Conservation (phyloP, 169 alveolate species). For the Plasmodium cynomolgi region DNA sequence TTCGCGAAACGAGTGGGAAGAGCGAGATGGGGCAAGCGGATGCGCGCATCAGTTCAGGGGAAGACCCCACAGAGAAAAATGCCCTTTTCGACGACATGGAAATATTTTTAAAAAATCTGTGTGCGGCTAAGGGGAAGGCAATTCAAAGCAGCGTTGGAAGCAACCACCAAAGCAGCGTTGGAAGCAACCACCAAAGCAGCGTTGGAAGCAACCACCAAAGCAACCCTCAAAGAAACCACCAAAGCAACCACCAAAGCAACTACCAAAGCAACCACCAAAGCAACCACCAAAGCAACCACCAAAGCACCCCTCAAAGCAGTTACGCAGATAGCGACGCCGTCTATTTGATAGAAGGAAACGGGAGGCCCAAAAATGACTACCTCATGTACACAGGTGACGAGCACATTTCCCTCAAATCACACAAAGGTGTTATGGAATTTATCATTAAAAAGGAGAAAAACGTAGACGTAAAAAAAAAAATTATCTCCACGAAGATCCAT, state of each 20-base stretch:
- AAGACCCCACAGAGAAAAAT: constrained; percentile 28
- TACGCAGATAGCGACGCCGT: not conserved
- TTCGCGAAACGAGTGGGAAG: constrained; percentile 7
- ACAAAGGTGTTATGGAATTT: constrained; percentile 58
- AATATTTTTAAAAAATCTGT: constrained; percentile 49
- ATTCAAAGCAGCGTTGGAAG: not conserved
- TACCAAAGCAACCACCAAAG: not conserved
- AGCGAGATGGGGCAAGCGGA: not conserved
- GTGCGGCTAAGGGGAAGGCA: constrained; percentile 58
- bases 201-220: not conserved
- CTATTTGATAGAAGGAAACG: constrained; percentile 32
- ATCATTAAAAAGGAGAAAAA: constrained; percentile 17
- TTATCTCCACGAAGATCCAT: constrained; percentile 7
- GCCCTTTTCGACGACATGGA: constrained; percentile 49
- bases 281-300: not conserved
- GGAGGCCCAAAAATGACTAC: constrained; percentile 18
- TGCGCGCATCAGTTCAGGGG: not conserved
- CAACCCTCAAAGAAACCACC: not conserved
- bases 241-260: no score
- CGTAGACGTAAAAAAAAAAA: not conserved
- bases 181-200: no score
- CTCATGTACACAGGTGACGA: constrained; percentile 47
- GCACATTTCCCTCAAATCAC: constrained; percentile 22
- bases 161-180: no score
- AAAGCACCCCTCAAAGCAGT: not conserved